A percentile compares a stretch with the other conserved stretches of the same genome.
These are phyloP conservation scores for Cystobasidiopsis lactophilus DNA, from an alignment of 768 basidiomycete species.

Conservation along the genomic window DNA sequence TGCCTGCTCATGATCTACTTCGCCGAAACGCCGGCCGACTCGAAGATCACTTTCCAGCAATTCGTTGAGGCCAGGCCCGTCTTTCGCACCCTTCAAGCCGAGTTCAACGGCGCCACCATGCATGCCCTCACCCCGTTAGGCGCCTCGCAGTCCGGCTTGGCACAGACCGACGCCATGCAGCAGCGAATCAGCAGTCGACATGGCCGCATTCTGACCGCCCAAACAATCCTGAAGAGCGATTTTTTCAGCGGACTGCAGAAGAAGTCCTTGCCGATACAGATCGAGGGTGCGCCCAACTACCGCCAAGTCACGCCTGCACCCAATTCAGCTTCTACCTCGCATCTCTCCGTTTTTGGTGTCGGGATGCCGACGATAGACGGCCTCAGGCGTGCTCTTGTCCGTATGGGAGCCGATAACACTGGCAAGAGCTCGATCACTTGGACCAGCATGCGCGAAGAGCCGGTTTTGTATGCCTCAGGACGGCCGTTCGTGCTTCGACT, in stretches of 20 bases:
- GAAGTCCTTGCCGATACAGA: slow-evolving; percentile 87
- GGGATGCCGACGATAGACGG: slow-evolving; percentile 93
- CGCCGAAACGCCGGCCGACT: background rate
- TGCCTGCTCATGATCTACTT: background rate
- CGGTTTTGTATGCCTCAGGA: slow-evolving; percentile 64
- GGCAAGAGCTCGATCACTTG: slow-evolving; percentile 59
- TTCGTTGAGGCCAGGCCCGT: slow-evolving; percentile 74
- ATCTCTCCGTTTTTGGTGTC: slow-evolving; percentile 29
- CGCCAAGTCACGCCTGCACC: slow-evolving; percentile 26
- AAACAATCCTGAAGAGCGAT: slow-evolving; percentile 83
- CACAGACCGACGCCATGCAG: slow-evolving; percentile 75
- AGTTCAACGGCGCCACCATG: slow-evolving; percentile 53
- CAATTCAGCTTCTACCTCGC: background rate
- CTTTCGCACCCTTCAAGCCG: slow-evolving; percentile 85
- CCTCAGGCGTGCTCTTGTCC: slow-evolving; percentile 48
- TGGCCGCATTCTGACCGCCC: slow-evolving; percentile 69
- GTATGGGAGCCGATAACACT: slow-evolving; percentile 59
- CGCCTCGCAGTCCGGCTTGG: slow-evolving; percentile 38
- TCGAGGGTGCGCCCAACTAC: slow-evolving; percentile 89
- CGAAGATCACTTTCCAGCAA: slow-evolving; percentile 37
- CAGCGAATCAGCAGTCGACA: slow-evolving; percentile 61
- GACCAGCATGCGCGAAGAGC: slow-evolving; percentile 56
- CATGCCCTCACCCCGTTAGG: slow-evolving; percentile 55
- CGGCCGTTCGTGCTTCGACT: slow-evolving; percentile 45
- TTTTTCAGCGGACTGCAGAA: slow-evolving; percentile 88